Evolutionary conservation across 805 yeast species (phyloP), one percentile per base, ranked within the genome.

Genomic region (Candida chauliodis): DNA sequence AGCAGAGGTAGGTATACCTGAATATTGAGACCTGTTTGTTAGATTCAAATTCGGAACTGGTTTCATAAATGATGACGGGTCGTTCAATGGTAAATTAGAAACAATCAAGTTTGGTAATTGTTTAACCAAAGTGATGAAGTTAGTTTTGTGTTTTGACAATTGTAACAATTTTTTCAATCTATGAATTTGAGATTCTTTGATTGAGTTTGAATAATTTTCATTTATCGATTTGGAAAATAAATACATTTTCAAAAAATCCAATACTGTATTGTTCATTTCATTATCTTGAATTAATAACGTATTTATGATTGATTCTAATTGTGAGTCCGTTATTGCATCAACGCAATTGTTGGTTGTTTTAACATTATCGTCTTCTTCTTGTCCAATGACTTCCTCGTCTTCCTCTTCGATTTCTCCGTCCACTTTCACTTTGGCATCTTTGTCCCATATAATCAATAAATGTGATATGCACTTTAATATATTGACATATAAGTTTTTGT

Each of bases 181-280:
- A 38, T 47, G 47, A 21, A 46, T 42, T 49, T 67, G 70, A 6
- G 69, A 59, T 14, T 56, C 59, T 35, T 53, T 48, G 15, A 61
- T 49, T 10, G 59, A 52, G 28, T 52, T 47, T 22, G 60, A 51
- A 43, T 46, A 49, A 22, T 53, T 53, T 5, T 63, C 55, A 42
- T 63, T 62, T 34, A 57, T 48, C 3, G 73, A 70, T 40, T 84
- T 80, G 6, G 91, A 83, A 25, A 79, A 68, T 45, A 83, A 68
- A 52, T 78, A 90, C 59, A 87, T 95, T 52, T 86, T 86, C 22
- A 93, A 57, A 55, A 93, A 84, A 56, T 85, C 95, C 46, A 93
- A 69, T 0, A 85, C 76, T 0, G 95, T 82, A 20, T 81, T 65
- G 14, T 79, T 63, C 38, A 91, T 68, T 49, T 88, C 96, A 53